phyloP scores from a whole-genome alignment of 768 basidiomycete species.

The Russula sp. region DNA sequence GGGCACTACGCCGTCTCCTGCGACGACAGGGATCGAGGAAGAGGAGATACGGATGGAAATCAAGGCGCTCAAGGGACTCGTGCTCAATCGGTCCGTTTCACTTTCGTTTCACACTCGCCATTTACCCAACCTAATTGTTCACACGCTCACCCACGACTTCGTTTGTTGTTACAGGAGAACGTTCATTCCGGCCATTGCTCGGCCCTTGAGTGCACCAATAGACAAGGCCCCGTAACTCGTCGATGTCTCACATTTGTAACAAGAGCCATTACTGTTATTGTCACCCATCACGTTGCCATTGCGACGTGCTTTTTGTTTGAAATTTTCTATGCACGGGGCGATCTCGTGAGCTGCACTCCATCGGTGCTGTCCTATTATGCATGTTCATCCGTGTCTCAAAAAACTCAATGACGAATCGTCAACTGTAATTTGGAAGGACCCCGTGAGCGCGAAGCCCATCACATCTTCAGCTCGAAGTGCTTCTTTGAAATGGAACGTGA shows the following conservation, averaged over 20 bases:
- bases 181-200: slow-evolving; percentile 24
- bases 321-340: background rate
- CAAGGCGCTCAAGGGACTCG: slow-evolving; percentile 72
- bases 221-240: slow-evolving; percentile 3
- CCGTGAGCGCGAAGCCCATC: background rate
- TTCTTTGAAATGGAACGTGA: too few relatives aligned
- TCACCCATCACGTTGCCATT: background rate
- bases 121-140: too few relatives aligned
- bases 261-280: background rate
- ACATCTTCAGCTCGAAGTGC: too few relatives aligned
- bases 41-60: slow-evolving; percentile 75
- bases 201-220: slow-evolving; percentile 17
- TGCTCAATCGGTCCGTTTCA: slow-evolving; percentile 66
- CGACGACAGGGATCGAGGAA: slow-evolving; percentile 42
- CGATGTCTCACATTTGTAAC: background rate
- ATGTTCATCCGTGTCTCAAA: background rate
- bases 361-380: too few relatives aligned
- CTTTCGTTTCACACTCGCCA: background rate
- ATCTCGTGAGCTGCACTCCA: background rate
- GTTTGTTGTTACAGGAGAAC: slow-evolving; percentile 23
- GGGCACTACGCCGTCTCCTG: slow-evolving; percentile 27
- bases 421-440: background rate
- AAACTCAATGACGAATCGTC: background rate
- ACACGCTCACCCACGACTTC: too few relatives aligned
- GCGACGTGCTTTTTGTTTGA: background rate